Percentiles rank a stretch among this genome's conserved stretches.
Evolutionary conservation across 495 filamentous ascomycete genomes (phyloP).

Genomic region (Neurospora sp.): DNA sequence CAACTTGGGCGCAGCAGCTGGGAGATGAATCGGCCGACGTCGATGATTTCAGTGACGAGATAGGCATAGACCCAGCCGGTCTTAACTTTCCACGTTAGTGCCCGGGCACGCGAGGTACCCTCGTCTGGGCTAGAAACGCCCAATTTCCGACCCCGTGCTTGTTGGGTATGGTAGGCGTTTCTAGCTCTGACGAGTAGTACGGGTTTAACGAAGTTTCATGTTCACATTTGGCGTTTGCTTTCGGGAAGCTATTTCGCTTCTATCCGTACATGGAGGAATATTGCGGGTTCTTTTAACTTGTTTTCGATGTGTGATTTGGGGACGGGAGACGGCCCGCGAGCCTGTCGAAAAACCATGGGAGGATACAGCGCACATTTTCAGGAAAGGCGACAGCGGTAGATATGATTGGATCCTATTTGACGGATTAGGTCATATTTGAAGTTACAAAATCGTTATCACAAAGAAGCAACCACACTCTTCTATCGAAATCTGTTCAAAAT

Average conservation of each 20-base stretch:
- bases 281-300: background rate
- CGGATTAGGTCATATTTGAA: background rate
- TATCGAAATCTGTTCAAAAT: background rate
- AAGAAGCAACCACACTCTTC: background rate
- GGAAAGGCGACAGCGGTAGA: background rate
- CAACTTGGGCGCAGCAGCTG: background rate
- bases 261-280: background rate
- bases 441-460: background rate
- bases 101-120: background rate
- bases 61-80: slow-evolving; percentile 3
- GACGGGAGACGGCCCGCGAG: background rate
- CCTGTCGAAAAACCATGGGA: background rate
- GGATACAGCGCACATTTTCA: background rate
- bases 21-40: background rate
- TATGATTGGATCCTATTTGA: background rate
- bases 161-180: background rate
- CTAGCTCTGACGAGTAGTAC: background rate
- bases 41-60: slow-evolving; percentile 5
- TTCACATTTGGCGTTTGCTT: background rate
- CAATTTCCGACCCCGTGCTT: too few species aligned
- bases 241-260: background rate
- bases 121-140: background rate
- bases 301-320: background rate
- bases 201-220: background rate
- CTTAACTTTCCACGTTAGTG: background rate